These are phyloP conservation scores for Crithidia bombi DNA, from an alignment of 208 protist genomes.

Conservation along the genomic window DNA sequence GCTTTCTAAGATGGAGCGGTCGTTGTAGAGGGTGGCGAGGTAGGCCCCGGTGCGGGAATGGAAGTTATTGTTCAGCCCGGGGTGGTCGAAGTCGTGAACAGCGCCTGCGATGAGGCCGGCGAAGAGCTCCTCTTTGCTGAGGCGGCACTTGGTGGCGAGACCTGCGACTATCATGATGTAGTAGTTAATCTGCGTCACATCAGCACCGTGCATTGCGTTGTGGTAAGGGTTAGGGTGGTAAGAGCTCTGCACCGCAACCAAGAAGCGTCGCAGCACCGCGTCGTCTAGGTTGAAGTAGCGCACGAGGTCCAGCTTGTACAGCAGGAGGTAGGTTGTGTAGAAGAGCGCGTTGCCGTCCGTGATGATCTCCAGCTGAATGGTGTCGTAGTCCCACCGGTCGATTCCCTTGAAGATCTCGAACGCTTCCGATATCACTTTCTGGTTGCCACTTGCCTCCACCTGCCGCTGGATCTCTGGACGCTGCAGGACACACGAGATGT, in stretches of 20 bases:
- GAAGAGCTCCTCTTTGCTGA: constrained; percentile 92
- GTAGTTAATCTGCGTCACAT: constrained; percentile 94
- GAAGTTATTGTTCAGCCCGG: constrained; percentile 97
- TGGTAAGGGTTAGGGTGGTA: constrained; percentile 94
- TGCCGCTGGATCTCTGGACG: constrained; percentile 55
- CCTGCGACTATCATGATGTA: constrained; percentile 91
- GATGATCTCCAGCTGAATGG: constrained; percentile 86
- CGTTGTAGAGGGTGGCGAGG: constrained; percentile 94
- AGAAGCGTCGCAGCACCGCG: constrained; percentile 79
- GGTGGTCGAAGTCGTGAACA: constrained; percentile 97
- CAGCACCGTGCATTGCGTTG: constrained; percentile 93
- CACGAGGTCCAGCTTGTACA: constrained; percentile 91
- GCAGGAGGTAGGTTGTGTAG: constrained; percentile 79
- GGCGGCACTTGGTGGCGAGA: constrained; percentile 61
- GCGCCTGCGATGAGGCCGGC: constrained; percentile 87
- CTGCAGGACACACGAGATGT: constrained; percentile 64
- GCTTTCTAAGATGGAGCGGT: constrained; percentile 94
- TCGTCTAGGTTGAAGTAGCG: constrained; percentile 87
- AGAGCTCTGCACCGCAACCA: constrained; percentile 81
- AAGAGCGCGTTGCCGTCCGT: constrained; percentile 91
- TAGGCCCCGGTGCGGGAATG: constrained; percentile 91
- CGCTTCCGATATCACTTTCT: constrained; percentile 63
- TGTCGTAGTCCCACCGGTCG: constrained; percentile 90
- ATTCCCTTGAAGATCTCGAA: constrained; percentile 87
- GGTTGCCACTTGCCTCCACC: constrained; percentile 53